A percentile compares a stretch with the other conserved stretches of the same genome.
Evolutionary conservation across 148 eudicot genomes (phyloP).

Genomic region (Chenopodium album): DNA sequence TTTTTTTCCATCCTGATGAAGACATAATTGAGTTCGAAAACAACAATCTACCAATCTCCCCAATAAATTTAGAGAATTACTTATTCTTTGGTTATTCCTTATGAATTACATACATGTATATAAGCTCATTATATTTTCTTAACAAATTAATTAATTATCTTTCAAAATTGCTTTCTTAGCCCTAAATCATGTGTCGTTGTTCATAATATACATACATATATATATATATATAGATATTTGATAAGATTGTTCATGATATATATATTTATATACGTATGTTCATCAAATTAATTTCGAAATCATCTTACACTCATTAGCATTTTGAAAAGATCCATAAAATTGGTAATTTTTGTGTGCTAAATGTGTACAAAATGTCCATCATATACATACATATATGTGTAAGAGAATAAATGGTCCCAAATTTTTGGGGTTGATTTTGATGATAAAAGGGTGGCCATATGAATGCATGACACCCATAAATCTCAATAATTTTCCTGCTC

Average conservation of each 20-base stretch:
- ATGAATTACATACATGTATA: background rate
- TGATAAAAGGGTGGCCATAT: slow-evolving; percentile 23
- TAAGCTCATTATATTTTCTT: too few relatives aligned
- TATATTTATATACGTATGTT: too few relatives aligned
- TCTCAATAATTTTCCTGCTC: slow-evolving; percentile 28
- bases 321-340: background rate
- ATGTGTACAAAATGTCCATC: background rate
- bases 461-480: slow-evolving; percentile 33
- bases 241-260: too few relatives aligned
- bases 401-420: slow-evolving; percentile 24
- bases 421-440: slow-evolving; percentile 7
- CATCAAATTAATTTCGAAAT: too few relatives aligned
- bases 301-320: too few relatives aligned
- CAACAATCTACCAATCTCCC: background rate
- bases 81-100: background rate
- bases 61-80: background rate
- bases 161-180: too few relatives aligned
- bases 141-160: too few relatives aligned
- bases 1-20: background rate
- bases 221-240: too few relatives aligned
- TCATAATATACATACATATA: too few relatives aligned
- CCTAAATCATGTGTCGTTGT: too few relatives aligned
- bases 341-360: background rate
- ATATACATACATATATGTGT: background rate
- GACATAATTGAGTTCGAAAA: background rate